phyloP scores from a whole-genome alignment of 179 eudicot species.

The Sideroxylon spinosum region DNA sequence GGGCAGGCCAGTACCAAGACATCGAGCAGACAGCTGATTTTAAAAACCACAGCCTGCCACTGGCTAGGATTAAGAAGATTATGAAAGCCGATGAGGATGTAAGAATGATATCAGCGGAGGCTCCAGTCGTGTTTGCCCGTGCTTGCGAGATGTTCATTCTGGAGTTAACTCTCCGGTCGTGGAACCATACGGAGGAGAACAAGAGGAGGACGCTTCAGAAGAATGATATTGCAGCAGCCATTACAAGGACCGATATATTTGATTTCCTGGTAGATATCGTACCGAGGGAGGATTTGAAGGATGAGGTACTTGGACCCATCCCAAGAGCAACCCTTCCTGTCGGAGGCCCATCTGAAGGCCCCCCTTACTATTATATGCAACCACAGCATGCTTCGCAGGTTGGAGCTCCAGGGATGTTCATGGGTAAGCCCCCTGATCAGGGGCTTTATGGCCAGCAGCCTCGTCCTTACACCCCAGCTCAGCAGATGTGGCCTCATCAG shows the following conservation, averaged over 20 bases:
- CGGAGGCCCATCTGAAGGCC: conserved; percentile 34
- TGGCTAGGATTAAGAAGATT: conserved; percentile 63
- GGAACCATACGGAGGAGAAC: conserved; percentile 52
- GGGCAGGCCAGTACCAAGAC: conserved; percentile 43
- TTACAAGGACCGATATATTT: conserved; percentile 49
- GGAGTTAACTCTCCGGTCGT: conserved; percentile 48
- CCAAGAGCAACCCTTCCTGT: conserved; percentile 39
- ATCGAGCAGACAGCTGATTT: conserved; percentile 41
- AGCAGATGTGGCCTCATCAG: conserved; percentile 42
- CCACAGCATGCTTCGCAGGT: conserved; percentile 33
- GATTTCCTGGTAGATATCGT: conserved; percentile 63
- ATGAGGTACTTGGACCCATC: conserved; percentile 37
- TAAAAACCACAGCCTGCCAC: conserved; percentile 51
- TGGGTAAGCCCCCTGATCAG: conserved; percentile 18
- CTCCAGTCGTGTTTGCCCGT: conserved; percentile 48
- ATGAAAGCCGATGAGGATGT: conserved; percentile 64
- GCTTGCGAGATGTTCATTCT: conserved; percentile 64
- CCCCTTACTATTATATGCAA: conserved; percentile 40
- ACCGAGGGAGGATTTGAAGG: conserved; percentile 49
- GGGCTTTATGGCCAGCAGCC: conserved; percentile 31
- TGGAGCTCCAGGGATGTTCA: conserved; percentile 35
- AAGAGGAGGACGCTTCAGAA: conserved; percentile 62
- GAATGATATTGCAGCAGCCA: conserved; percentile 50
- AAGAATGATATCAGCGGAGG: conserved; percentile 63
- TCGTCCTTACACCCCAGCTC: conserved; percentile 27